Percentiles rank a stretch among this genome's conserved stretches.
These are phyloP conservation scores for Pichia sp. DNA, from an alignment of 1,139 yeast species.

Conservation along the genomic window DNA sequence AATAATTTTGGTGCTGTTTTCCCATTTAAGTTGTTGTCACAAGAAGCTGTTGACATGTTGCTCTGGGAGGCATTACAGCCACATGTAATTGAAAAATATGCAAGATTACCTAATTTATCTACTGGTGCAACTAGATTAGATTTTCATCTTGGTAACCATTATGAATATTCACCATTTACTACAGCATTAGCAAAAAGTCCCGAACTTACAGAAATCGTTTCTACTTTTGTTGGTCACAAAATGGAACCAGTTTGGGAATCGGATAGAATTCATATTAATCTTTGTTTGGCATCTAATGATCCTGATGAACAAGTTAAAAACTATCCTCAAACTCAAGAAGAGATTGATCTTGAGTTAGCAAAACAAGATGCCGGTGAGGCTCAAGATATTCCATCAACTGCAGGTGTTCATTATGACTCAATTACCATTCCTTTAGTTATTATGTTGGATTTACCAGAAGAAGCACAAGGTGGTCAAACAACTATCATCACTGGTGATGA, in stretches of 20 bases:
- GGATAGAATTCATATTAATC: constrained; percentile 32
- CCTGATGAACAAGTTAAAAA: constrained; percentile 16
- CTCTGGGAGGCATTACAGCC: constrained; percentile 33
- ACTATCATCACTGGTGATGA: too few species aligned
- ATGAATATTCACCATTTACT: constrained; percentile 30
- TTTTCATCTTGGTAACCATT: constrained; percentile 33
- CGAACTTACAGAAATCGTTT: constrained; percentile 25
- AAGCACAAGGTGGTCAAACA: too few species aligned
- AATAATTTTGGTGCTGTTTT: constrained; percentile 31
- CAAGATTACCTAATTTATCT: constrained; percentile 30
- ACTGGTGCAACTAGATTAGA: constrained; percentile 30
- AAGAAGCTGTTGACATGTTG: constrained; percentile 34
- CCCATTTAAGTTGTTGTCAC: constrained; percentile 33
- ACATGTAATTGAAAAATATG: constrained; percentile 26
- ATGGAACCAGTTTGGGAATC: constrained; percentile 30
- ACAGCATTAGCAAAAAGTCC: constrained; percentile 27
- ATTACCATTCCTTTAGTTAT: too few species aligned
- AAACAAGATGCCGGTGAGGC: constrained; percentile 20
- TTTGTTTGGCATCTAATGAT: constrained; percentile 29
- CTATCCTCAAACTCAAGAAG: constrained; percentile 19
- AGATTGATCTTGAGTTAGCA: constrained; percentile 9
- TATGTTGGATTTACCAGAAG: too few species aligned
- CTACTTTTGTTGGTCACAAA: constrained; percentile 28
- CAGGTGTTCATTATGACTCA: too few species aligned
- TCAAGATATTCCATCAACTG: constrained; percentile 25